Evolutionary conservation across 2,329 filamentous ascomycete species (phyloP), one percentile per base, ranked within the genome.

Genomic region (Trichoderma lentiforme): DNA sequence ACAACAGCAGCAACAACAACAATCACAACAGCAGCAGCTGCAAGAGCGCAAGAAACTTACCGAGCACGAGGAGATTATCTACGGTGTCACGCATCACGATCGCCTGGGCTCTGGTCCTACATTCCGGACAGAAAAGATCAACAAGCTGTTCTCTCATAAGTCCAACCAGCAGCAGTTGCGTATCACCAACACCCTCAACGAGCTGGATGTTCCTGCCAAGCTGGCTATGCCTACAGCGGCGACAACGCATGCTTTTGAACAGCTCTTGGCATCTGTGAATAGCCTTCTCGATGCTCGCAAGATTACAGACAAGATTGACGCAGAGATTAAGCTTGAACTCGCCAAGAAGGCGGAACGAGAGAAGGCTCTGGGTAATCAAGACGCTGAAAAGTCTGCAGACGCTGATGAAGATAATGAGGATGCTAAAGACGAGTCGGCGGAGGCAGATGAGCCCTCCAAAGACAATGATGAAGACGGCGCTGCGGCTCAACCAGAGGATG

Each of bases 41-140:
- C 85, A 86, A 21, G 87, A 91, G 77, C 87, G 91, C 70, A 89
- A 91, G 78, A 90, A 91, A 80, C 90, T 98, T 75, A 90, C 89
- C 5, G 86, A 91, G 61, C 89, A 92, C 75, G 92, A 97, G 82
- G 91, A 95, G 82, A 82, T 88, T 74, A 87, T 92, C 39, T 98
- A 95, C 78, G 96, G 95, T 74, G 92, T 99, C 11, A 89, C 92
- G 8, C 90, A 93, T 75, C 92, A 95, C 79, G 95, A 98, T 71
- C 92, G 95, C 32, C 87, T 98, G 51, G 90, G 92, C 2, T 92
- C 91, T 9, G 95, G 96, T 7, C 93, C 97, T 43, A 92, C 93
- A 15, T 98, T 98, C 86, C 93, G 95, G 14, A 94, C 94, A 32
- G 93, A 95, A 76, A 91, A 90, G 80, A 89, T 95, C 72, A 91